Evolutionary conservation across 768 basidiomycete species (phyloP).

Genomic region (Termitomyces bulborhizus): DNA sequence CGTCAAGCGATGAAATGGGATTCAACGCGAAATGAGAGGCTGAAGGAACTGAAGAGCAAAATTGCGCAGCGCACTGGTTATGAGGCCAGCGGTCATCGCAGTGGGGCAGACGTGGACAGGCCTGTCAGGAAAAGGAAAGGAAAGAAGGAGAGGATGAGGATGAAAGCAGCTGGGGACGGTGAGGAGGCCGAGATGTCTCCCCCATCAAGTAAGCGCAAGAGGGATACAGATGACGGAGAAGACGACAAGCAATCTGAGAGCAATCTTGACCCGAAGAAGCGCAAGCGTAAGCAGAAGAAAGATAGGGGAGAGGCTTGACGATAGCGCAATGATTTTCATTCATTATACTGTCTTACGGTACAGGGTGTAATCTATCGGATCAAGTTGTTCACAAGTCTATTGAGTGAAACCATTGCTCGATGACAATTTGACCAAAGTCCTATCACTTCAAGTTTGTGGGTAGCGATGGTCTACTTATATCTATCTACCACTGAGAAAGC

Average conservation of each 20-base stretch:
- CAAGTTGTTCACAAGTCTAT: slow-evolving; percentile 9
- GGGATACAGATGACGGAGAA: slow-evolving; percentile 29
- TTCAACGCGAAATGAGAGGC: slow-evolving; percentile 50
- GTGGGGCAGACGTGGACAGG: slow-evolving; percentile 14
- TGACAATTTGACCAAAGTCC: slow-evolving; percentile 20
- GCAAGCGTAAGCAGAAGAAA: slow-evolving; percentile 21
- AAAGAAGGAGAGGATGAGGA: slow-evolving; percentile 60
- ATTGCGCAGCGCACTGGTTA: slow-evolving; percentile 38
- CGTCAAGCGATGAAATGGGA: slow-evolving; percentile 62
- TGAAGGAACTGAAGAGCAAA: slow-evolving; percentile 67
- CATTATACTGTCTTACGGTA: background rate
- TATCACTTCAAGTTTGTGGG: slow-evolving; percentile 26
- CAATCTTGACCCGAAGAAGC: slow-evolving; percentile 22
- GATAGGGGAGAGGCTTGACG: slow-evolving; percentile 6
- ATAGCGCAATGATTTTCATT: background rate
- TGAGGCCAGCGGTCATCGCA: slow-evolving; percentile 15
- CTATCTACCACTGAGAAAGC: slow-evolving; percentile 15
- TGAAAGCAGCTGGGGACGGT: slow-evolving; percentile 28
- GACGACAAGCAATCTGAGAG: slow-evolving; percentile 26
- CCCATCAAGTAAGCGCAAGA: slow-evolving; percentile 11
- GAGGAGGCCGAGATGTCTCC: slow-evolving; percentile 8
- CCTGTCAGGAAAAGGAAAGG: slow-evolving; percentile 59
- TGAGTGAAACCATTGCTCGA: background rate
- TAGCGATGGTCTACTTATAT: slow-evolving; percentile 11
- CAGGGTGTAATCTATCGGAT: background rate